Evolutionary conservation across 768 basidiomycete genomes (phyloP), one percentile per base, ranked within the genome.

Genomic region (Tylopilus balloui): DNA sequence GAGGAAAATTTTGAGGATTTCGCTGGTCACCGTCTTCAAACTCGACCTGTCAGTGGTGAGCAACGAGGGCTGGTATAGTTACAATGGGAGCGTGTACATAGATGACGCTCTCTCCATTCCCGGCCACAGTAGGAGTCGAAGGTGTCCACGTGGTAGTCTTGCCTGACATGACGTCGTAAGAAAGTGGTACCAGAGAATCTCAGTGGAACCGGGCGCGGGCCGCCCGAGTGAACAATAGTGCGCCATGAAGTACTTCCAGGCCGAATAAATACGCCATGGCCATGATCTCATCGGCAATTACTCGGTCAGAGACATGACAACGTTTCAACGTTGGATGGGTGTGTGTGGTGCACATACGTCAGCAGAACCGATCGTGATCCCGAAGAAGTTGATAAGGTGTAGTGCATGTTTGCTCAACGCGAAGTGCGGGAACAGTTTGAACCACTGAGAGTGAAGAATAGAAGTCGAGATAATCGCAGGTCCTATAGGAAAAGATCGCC

Each of bases 1-100:
- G 56, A 37, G 67, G 50, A 48, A 68, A 75, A 35, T 68, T 71
- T 13, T 59, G 47, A 20, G 75, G 75, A 53, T 76, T 69, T 29
- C 72, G 61, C 15, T 36, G 28, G 51, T 77, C 76, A 6, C 61
- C 67, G 14, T 63, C 55, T 28, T 68, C 63, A 37, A 71, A 76
- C 19, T 76, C 70, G 11, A 74, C 66, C 72, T 75, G 48, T 47
- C 9, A 20, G 19, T 6, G 13, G 27, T 62, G 37, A 59, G 45
- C 6, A n/a, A 50, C 8, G 14, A 4, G 7, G 8, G 6, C 37
- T 9, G 6, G 29, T 31, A 27, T 5, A 20, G 14, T 11, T 13
- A 12, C 10, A 13, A 24, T 14, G n/a, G 23, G 12, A 41, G n/a
- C 19, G 38, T 31, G 8, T 43, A 56, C 60, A 49, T 51, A 53